Evolutionary conservation across 2,329 filamentous ascomycete genomes (phyloP).

Genomic region (Calonectria crousiana): DNA sequence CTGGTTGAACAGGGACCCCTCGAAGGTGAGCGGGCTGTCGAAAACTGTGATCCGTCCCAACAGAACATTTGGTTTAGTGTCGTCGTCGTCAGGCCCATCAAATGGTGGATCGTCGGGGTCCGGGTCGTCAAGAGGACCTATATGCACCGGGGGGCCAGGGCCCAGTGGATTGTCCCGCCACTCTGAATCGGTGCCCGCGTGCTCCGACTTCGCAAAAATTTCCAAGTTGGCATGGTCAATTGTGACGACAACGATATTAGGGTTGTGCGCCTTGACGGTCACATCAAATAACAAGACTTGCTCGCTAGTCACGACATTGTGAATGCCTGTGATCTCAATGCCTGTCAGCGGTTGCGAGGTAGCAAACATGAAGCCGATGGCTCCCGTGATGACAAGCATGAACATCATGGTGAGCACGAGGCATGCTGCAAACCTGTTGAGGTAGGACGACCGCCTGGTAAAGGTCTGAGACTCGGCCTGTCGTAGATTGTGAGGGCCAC

Average conservation of each 20-base stretch:
- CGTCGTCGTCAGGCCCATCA: constrained; percentile 74
- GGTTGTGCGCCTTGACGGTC: constrained; percentile 88
- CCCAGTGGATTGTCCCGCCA: constrained; percentile 63
- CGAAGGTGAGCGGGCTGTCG: constrained; percentile 89
- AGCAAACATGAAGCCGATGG: constrained; percentile 89
- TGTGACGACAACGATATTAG: constrained; percentile 90
- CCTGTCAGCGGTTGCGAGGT: constrained; percentile 88
- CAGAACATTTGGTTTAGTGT: constrained; percentile 80
- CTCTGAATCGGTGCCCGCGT: constrained; percentile 78
- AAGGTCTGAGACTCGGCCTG: constrained; percentile 81
- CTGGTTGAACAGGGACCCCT: constrained; percentile 87
- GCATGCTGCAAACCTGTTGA: constrained; percentile 85
- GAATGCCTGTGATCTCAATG: constrained; percentile 83
- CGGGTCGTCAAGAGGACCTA: constrained; percentile 48
- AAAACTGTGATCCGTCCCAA: constrained; percentile 91
- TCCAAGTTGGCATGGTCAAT: constrained; percentile 90
- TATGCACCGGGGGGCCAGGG: constrained; percentile 35
- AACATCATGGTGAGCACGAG: constrained; percentile 86
- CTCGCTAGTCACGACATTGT: constrained; percentile 92
- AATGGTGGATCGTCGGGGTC: constrained; percentile 51
- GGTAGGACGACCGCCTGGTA: constrained; percentile 71
- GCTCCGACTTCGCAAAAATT: constrained; percentile 93
- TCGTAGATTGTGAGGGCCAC: constrained; percentile 67
- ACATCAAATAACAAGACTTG: constrained; percentile 96
- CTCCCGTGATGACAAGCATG: constrained; percentile 84